Evolutionary conservation across 2,329 filamentous ascomycete genomes (phyloP), one percentile per base, ranked within the genome.

Genomic region (Colletotrichum sp.): DNA sequence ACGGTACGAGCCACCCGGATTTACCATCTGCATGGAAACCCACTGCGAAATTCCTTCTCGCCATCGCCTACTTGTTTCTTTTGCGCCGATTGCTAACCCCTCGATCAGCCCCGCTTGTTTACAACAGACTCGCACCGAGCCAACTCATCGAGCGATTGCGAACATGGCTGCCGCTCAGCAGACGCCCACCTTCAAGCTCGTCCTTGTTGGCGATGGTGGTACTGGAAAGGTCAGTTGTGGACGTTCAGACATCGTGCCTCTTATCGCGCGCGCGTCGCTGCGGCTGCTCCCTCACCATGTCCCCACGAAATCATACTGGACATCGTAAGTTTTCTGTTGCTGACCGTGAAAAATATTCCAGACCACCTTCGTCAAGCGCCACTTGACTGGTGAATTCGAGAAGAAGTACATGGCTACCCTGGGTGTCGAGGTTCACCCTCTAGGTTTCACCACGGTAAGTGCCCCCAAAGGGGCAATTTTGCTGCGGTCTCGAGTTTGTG

Each of bases 371-470:
- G 97, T 99, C 92, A 99, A 99, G 94, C 97, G 97, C 85, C 97
- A 99, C 90, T 92, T 98, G 93, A 99, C 97, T 85, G 97, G 97
- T 87, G 97, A 99, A 88, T 99, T 99, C 86, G 97, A 99, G 91
- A 99, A 99, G 94, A 99, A 98, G 91, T 99, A 99, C 90, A 98
- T 99, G 87, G 97, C 97, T 83, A 99, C 97, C 76, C 95, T 99
- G 80, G 97, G 97, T 94, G 97, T 99, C 86, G 97, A 99, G 88
- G 97, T 99, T 80, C 97, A 99, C 91, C 97, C 97, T 86, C 95
- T 99, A 80, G 94, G 93, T 84, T 99, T 99, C 93, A 95, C 93
- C 84, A 98, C 96, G 86, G 96, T 98, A 95, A 90, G 95, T 91
- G 82, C 59, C 64, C 69, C 80, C 80, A 79, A 30, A 24, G 48